Conservation (phyloP, 1,284 basidiomycete species). For the Heterobasidion irregulare region DNA sequence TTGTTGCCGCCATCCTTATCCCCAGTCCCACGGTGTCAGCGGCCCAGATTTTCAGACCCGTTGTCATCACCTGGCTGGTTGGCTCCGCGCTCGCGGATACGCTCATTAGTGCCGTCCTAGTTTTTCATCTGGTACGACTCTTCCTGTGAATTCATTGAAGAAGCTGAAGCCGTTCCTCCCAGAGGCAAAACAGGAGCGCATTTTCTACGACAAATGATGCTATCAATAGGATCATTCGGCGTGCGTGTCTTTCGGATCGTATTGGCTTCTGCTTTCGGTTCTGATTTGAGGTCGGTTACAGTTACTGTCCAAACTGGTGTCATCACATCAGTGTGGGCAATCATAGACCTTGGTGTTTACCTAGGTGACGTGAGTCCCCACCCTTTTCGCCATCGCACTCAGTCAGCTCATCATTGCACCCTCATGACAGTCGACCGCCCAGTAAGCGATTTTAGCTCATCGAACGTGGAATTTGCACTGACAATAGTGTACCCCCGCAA, state of each 20-base stretch:
- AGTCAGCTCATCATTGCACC: neutral
- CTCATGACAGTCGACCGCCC: neutral
- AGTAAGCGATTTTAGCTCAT: neutral
- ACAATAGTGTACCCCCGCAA: neutral
- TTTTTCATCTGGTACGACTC: neutral
- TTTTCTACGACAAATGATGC: neutral
- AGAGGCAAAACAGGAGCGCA: neutral
- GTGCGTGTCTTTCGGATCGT: neutral
- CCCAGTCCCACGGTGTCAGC: neutral
- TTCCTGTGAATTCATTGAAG: too few species aligned
- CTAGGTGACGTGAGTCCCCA: conserved; percentile 9
- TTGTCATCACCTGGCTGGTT: neutral
- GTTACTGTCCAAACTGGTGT: neutral
- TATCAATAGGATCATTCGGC: neutral
- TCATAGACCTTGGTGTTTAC: conserved; percentile 17
- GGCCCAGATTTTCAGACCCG: neutral
- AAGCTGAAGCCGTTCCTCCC: neutral
- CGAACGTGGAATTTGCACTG: neutral
- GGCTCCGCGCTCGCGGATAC: neutral
- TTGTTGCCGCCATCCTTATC: neutral
- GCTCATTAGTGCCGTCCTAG: neutral
- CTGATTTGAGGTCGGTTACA: neutral
- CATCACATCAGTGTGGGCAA: conserved; percentile 10
- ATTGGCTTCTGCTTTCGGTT: too few species aligned
- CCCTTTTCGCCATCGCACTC: neutral